phyloP scores from a whole-genome alignment of 2,329 filamentous ascomycete species.

The Setomelanomma holmii region DNA sequence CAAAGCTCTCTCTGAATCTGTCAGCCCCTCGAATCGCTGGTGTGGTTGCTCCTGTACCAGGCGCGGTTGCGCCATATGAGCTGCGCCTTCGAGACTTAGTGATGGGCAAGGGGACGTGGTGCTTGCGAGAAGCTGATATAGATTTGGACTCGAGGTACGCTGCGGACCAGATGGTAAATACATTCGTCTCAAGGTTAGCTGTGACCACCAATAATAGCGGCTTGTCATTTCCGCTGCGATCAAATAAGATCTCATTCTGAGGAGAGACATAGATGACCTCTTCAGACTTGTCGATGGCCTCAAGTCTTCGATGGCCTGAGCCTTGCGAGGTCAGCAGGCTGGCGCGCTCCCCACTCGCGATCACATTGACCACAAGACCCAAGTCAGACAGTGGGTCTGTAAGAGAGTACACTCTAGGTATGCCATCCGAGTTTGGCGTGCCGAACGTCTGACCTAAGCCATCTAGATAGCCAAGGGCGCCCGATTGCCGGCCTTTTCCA shows the following conservation, averaged over 20 bases:
- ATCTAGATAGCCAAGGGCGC: conserved; percentile 37
- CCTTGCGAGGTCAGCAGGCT: conserved; percentile 38
- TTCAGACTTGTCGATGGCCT: conserved; percentile 77
- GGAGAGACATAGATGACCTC: conserved; percentile 84
- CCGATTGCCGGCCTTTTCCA: conserved; percentile 28
- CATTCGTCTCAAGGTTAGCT: conserved; percentile 75
- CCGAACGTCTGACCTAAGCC: conserved; percentile 37
- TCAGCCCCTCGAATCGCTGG: conserved; percentile 69
- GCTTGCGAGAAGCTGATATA: conserved; percentile 53
- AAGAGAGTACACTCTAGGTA: conserved; percentile 81
- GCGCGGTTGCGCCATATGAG: conserved; percentile 63
- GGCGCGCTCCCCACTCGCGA: conserved; percentile 35
- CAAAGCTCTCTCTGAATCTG: conserved; percentile 79
- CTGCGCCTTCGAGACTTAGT: conserved; percentile 67
- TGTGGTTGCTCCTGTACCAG: conserved; percentile 76
- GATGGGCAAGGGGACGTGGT: conserved; percentile 46
- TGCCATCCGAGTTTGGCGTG: conserved; percentile 54
- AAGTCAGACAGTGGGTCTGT: conserved; percentile 87
- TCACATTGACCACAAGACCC: conserved; percentile 72
- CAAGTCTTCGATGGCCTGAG: conserved; percentile 48
- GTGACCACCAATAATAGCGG: conserved; percentile 79
- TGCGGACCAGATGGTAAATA: conserved; percentile 85
- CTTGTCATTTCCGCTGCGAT: conserved; percentile 52
- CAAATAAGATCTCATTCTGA: conserved; percentile 61
- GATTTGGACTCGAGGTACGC: conserved; percentile 75